phyloP scores from a whole-genome alignment of 192 early-diverging fungal species.

The Coemansia sp. region DNA sequence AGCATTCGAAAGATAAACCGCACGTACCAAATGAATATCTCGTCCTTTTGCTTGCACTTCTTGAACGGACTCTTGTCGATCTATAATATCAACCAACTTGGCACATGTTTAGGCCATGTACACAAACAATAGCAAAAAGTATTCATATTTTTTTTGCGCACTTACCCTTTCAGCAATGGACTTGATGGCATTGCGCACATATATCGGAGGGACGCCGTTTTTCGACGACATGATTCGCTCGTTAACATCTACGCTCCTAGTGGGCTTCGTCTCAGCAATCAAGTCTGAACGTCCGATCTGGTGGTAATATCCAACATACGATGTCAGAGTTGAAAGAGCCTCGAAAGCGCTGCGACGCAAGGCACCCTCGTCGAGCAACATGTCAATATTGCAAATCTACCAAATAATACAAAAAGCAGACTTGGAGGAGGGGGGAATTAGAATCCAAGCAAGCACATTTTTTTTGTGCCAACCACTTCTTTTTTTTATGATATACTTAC shows the following conservation, averaged over 20 bases:
- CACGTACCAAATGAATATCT: slow-evolving; percentile 20
- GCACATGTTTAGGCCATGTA: background rate
- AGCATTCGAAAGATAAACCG: slow-evolving; percentile 30
- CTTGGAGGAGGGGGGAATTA: background rate
- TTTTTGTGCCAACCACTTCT: background rate
- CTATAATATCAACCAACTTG: slow-evolving; percentile 12
- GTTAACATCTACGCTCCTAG: background rate
- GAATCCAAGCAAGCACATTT: slow-evolving; percentile 8
- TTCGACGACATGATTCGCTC: slow-evolving; percentile 10
- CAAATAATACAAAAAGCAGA: background rate
- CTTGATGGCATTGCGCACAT: slow-evolving; percentile 3
- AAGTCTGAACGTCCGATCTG: slow-evolving; percentile 22
- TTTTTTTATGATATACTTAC: slow-evolving; percentile 18
- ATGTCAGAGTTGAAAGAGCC: slow-evolving; percentile 27
- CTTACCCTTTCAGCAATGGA: slow-evolving; percentile 12
- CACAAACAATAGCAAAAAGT: background rate
- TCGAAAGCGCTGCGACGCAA: slow-evolving; percentile 29
- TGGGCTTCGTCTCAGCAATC: slow-evolving; percentile 2
- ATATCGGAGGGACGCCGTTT: background rate
- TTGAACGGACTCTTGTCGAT: slow-evolving; percentile 25
- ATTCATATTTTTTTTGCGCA: background rate
- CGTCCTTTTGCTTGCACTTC: slow-evolving; percentile 8
- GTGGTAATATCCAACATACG: slow-evolving; percentile 48
- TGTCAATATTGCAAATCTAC: background rate
- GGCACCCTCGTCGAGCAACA: slow-evolving; percentile 17